These are phyloP conservation scores for Hippophae tibetana DNA, from an alignment of 306 rosid species.

Conservation along the genomic window DNA sequence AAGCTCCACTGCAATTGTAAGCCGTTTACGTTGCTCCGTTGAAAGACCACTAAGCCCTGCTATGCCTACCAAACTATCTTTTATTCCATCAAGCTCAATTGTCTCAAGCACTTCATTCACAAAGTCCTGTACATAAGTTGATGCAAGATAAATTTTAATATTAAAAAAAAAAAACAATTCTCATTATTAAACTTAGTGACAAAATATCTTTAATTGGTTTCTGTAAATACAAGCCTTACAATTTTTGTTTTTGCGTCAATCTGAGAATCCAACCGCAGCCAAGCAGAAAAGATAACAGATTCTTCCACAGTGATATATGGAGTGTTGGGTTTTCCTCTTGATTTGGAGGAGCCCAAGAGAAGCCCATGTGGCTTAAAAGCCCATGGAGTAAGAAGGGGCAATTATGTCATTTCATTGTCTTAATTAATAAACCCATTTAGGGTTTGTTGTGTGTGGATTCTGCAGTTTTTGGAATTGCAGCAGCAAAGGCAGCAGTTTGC, in stretches of 20 bases:
- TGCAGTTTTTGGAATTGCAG: too few species aligned
- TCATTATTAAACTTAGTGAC: background rate
- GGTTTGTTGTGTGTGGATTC: too few species aligned
- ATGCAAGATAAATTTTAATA: slow-evolving; percentile 19
- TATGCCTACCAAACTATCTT: slow-evolving; percentile 31
- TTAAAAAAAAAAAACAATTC: background rate
- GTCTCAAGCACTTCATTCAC: slow-evolving; percentile 44
- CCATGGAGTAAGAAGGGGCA: too few species aligned
- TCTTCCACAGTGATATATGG: slow-evolving; percentile 43
- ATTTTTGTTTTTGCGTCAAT: slow-evolving; percentile 26
- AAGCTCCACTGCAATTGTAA: slow-evolving; percentile 38
- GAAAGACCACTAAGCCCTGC: slow-evolving; percentile 35
- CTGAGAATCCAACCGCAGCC: slow-evolving; percentile 33
- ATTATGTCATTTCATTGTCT: too few species aligned
- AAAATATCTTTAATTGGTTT: background rate
- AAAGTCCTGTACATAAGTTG: slow-evolving; percentile 36
- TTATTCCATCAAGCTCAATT: slow-evolving; percentile 37
- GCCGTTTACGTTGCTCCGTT: slow-evolving; percentile 37
- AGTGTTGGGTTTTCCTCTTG: too few species aligned
- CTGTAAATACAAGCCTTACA: slow-evolving; percentile 14
- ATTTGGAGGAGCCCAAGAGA: too few species aligned
- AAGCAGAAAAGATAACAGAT: slow-evolving; percentile 36
- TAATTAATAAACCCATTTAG: too few species aligned
- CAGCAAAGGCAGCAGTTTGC: too few species aligned
- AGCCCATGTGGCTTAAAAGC: too few species aligned